Evolutionary conservation across 75 land plant species (phyloP).

Genomic region (Picea sitchensis): DNA sequence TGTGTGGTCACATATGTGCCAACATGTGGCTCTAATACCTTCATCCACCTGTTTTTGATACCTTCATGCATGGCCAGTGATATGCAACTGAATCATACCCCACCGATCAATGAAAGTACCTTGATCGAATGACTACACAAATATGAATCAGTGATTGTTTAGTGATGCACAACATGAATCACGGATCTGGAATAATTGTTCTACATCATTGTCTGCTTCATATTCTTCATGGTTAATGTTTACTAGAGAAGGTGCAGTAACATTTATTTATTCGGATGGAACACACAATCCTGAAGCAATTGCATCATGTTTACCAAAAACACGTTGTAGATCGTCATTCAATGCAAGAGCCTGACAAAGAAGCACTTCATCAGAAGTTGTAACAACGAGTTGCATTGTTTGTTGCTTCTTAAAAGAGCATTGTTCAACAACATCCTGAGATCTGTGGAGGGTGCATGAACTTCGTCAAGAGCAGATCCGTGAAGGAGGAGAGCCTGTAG

Average conservation of each 20-base stretch:
- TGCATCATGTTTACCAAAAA: constrained; percentile 44
- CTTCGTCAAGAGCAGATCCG: too few species aligned
- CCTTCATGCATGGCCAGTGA: too few species aligned
- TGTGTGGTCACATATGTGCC: too few species aligned
- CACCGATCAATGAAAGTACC: too few species aligned
- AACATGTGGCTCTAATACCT: too few species aligned
- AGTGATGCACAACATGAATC: too few species aligned
- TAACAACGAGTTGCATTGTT: constrained; percentile 46
- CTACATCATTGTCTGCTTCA: neutral
- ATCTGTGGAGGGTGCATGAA: too few species aligned
- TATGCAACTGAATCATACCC: too few species aligned
- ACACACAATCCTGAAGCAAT: constrained; percentile 31
- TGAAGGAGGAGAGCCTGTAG: too few species aligned
- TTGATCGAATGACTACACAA: too few species aligned
- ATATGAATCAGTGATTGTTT: too few species aligned
- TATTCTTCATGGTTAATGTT: constrained; percentile 9
- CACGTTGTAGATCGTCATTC: constrained; percentile 45
- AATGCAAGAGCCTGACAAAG: constrained; percentile 35
- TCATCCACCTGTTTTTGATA: too few species aligned
- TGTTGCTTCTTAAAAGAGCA: constrained; percentile 44
- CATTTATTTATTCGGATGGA: constrained; percentile 5
- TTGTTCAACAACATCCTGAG: constrained; percentile 45
- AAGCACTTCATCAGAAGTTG: constrained; percentile 39
- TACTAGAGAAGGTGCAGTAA: neutral
- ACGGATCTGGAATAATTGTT: neutral